Evolutionary conservation across 345 rosid species (phyloP).

Genomic region (Brassica cretica): DNA sequence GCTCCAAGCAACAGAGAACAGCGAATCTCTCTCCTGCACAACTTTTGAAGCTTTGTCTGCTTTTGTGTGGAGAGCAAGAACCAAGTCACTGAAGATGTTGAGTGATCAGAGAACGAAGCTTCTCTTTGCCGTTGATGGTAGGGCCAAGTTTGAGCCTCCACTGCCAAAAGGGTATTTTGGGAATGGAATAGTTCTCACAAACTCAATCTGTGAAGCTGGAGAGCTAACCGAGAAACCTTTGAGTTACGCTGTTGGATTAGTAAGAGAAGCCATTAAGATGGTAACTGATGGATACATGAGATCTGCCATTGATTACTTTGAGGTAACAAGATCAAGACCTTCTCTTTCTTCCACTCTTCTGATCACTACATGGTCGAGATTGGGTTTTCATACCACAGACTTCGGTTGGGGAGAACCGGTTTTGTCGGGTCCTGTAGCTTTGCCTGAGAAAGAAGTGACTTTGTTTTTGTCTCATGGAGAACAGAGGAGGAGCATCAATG

Average conservation of each 20-base stretch:
- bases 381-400: slow-evolving; percentile 73
- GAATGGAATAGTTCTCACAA: slow-evolving; percentile 82
- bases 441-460: slow-evolving; percentile 90
- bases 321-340: slow-evolving; percentile 78
- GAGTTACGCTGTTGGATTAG: slow-evolving; percentile 59
- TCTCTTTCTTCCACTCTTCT: slow-evolving; percentile 78
- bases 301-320: slow-evolving; percentile 93
- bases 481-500: slow-evolving; percentile 78
- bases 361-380: slow-evolving; percentile 88
- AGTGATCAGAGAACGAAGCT: slow-evolving; percentile 76
- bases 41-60: slow-evolving; percentile 81
- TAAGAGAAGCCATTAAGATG: slow-evolving; percentile 72
- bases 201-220: slow-evolving; percentile 64
- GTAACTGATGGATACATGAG: slow-evolving; percentile 84
- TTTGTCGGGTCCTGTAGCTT: slow-evolving; percentile 77
- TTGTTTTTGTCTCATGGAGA: slow-evolving; percentile 83
- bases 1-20: slow-evolving; percentile 52
- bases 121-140: slow-evolving; percentile 83
- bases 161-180: slow-evolving; percentile 86
- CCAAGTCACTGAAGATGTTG: slow-evolving; percentile 63
- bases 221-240: slow-evolving; percentile 62
- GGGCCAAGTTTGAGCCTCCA: slow-evolving; percentile 76
- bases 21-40: slow-evolving; percentile 52
- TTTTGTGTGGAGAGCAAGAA: slow-evolving; percentile 83
- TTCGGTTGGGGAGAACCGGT: slow-evolving; percentile 95